phyloP scores from a whole-genome alignment of 805 yeast genomes.

The Debaryomyces hansenii region DNA sequence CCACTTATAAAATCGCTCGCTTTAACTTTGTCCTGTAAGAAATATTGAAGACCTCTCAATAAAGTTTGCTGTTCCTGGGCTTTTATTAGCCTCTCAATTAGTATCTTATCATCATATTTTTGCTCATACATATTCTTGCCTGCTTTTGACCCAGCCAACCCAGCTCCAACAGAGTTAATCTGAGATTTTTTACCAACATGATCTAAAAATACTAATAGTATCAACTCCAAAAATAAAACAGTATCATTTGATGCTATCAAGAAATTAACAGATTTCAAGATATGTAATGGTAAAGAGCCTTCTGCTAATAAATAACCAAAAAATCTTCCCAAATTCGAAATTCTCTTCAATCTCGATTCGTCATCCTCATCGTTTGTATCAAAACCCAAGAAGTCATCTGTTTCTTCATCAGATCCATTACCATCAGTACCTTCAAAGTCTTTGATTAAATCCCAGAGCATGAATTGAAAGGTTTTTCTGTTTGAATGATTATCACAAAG shows the following conservation, averaged over 20 bases:
- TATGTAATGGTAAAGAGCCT: slow-evolving; percentile 69
- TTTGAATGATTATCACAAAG: slow-evolving; percentile 72
- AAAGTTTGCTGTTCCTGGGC: slow-evolving; percentile 59
- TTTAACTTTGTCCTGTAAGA: slow-evolving; percentile 49
- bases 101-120: slow-evolving; percentile 47
- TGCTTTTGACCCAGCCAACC: slow-evolving; percentile 28
- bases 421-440: slow-evolving; percentile 57
- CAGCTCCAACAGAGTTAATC: slow-evolving; percentile 44
- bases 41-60: slow-evolving; percentile 65
- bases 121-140: slow-evolving; percentile 27
- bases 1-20: slow-evolving; percentile 51
- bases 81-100: slow-evolving; percentile 51
- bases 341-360: slow-evolving; percentile 54
- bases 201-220: slow-evolving; percentile 68
- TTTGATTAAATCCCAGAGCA: slow-evolving; percentile 82
- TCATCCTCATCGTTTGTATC: slow-evolving; percentile 48
- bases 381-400: slow-evolving; percentile 32
- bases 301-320: slow-evolving; percentile 77
- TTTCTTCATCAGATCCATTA: slow-evolving; percentile 44
- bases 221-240: slow-evolving; percentile 68
- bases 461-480: slow-evolving; percentile 83
- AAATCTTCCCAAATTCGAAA: slow-evolving; percentile 75
- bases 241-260: slow-evolving; percentile 65
- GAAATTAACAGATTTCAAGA: slow-evolving; percentile 72
- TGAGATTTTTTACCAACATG: slow-evolving; percentile 64